Evolutionary conservation across 495 filamentous ascomycete genomes (phyloP).

Genomic region (Trichocladium antarcticum): DNA sequence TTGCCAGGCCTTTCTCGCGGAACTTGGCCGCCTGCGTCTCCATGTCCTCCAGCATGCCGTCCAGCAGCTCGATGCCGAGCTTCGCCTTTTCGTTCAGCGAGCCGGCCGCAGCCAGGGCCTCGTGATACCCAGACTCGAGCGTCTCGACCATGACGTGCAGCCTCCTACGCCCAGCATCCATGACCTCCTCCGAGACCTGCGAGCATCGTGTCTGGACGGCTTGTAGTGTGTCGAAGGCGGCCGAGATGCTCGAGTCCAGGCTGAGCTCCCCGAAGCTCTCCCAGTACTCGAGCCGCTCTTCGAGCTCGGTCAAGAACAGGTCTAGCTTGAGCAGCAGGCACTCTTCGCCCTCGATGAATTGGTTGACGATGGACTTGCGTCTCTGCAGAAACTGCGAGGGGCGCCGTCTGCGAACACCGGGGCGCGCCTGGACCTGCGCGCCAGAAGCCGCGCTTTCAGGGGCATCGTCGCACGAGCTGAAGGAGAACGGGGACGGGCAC

Average conservation of each 20-base stretch:
- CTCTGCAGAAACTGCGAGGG: constrained; percentile 55
- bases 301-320: constrained; percentile 78
- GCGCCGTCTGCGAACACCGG: constrained; percentile 36
- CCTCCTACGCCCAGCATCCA: constrained; percentile 73
- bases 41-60: constrained; percentile 69
- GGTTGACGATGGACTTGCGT: constrained; percentile 52
- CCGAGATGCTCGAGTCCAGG: constrained; percentile 67
- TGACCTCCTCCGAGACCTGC: constrained; percentile 78
- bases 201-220: constrained; percentile 81
- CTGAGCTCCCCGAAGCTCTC: constrained; percentile 78
- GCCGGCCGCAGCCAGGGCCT: constrained; percentile 73
- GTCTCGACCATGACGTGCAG: constrained; percentile 88
- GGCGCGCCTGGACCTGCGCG: constrained; percentile 23
- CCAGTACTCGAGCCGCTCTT: constrained; percentile 74
- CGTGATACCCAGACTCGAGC: constrained; percentile 80
- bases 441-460: constrained; percentile 23
- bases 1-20: constrained; percentile 47
- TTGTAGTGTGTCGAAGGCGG: constrained; percentile 74
- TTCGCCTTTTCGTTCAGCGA: constrained; percentile 86
- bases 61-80: constrained; percentile 75
- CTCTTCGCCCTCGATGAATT: constrained; percentile 52
- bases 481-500: constrained; percentile 24
- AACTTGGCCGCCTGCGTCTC: constrained; percentile 65
- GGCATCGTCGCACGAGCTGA: constrained; percentile 29
- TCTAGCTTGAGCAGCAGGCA: constrained; percentile 58